phyloP scores from a whole-genome alignment of 208 protist species.

The Trypanosoma platydactyli region DNA sequence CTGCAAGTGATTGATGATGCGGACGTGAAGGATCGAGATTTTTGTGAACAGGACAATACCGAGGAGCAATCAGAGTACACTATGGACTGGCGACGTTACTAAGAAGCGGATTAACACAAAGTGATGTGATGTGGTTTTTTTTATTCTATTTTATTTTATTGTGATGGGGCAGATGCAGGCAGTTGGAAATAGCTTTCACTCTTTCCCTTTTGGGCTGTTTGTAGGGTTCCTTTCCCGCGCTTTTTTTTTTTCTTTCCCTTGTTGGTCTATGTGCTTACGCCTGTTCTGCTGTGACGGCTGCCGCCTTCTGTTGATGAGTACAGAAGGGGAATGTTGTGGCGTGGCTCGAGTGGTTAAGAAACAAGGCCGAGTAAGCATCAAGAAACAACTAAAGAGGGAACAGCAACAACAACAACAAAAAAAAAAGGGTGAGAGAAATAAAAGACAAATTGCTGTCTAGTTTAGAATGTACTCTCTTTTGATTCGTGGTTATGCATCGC shows the following conservation, averaged over 20 bases:
- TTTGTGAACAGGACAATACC: conserved; percentile 19
- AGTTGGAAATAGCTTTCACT: too few relatives aligned
- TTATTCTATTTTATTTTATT: background rate
- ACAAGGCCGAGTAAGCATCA: too few relatives aligned
- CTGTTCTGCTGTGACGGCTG: background rate
- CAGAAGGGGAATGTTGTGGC: too few relatives aligned
- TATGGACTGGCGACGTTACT: conserved; percentile 27
- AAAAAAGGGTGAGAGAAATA: background rate
- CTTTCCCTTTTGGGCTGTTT: too few relatives aligned
- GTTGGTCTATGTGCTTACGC: background rate
- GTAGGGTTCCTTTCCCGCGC: too few relatives aligned
- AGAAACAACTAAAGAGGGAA: background rate
- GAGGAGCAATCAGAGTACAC: conserved; percentile 5
- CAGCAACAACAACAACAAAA: background rate
- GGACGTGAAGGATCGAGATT: conserved; percentile 79
- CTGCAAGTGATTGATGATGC: conserved; percentile 87
- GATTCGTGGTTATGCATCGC: background rate
- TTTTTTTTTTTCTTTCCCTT: background rate
- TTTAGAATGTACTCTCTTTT: background rate
- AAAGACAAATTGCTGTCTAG: background rate
- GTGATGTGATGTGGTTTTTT: background rate
- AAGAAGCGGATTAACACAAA: conserved; percentile 5
- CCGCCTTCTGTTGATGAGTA: too few relatives aligned
- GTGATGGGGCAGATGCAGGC: too few relatives aligned
- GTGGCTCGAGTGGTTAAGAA: too few relatives aligned